Conservation (phyloP, 768 basidiomycete genomes). For the Rhodotorula kratochvilovae region DNA sequence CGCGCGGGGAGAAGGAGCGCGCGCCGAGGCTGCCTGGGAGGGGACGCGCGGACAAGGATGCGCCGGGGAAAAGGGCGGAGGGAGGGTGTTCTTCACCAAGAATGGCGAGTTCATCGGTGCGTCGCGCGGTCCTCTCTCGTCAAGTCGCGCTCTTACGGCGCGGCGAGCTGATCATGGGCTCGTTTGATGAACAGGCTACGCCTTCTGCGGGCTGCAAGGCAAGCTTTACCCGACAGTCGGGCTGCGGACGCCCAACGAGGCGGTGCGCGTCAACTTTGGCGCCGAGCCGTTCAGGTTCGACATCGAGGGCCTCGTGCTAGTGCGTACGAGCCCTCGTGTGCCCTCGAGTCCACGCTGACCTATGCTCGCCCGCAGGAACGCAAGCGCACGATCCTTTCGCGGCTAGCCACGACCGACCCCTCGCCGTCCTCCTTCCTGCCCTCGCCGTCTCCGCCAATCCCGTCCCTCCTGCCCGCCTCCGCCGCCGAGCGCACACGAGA, state of each 20-base stretch:
- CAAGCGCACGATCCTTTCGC: conserved; percentile 31
- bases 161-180: not conserved
- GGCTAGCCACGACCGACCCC: not conserved
- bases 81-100: conserved; percentile 81
- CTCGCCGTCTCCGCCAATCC: conserved; percentile 6
- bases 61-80: conserved; percentile 29
- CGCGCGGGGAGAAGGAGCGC: not conserved
- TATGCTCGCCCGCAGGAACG: conserved; percentile 26
- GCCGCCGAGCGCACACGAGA: conserved; percentile 52
- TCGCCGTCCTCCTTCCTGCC: conserved; percentile 13
- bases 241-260: conserved; percentile 71
- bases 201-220: conserved; percentile 50
- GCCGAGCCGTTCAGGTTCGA: conserved; percentile 80
- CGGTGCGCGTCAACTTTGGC: conserved; percentile 81
- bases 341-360: too few species aligned
- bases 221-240: conserved; percentile 84
- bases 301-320: conserved; percentile 73
- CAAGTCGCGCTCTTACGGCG: too few species aligned
- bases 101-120: conserved; percentile 58
- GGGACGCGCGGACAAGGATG: not conserved
- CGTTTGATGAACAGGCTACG: conserved; percentile 28
- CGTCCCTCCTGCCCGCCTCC: not conserved
- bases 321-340: not conserved
- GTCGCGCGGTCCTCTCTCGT: not conserved
- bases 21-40: not conserved